Evolutionary conservation across 2,329 filamentous ascomycete species (phyloP).

Genomic region (Rhexocercosporidium sp.): DNA sequence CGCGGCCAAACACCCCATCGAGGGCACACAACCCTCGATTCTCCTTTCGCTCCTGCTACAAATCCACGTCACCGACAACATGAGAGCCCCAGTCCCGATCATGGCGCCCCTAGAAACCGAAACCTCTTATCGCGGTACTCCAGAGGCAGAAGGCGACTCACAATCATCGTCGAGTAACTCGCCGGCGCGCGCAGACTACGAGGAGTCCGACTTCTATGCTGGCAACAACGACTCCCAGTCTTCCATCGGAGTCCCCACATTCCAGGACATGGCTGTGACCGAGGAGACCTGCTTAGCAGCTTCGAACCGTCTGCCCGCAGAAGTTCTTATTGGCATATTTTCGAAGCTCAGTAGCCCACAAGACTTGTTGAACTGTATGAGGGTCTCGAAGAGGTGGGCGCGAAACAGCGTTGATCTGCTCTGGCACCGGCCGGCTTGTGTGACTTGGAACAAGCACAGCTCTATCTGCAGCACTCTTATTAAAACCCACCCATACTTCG

Average conservation of each 20-base stretch:
- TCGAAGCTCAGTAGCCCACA: slow-evolving; percentile 75
- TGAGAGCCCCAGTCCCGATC: slow-evolving; percentile 36
- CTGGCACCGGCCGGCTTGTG: slow-evolving; percentile 93
- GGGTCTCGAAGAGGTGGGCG: slow-evolving; percentile 94
- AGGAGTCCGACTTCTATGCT: slow-evolving; percentile 93
- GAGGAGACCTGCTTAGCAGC: slow-evolving; percentile 76
- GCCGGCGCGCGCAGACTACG: slow-evolving; percentile 77
- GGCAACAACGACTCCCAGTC: slow-evolving; percentile 91
- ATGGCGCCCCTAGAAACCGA: slow-evolving; percentile 35
- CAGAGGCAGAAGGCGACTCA: slow-evolving; percentile 42
- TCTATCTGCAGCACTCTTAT: slow-evolving; percentile 81
- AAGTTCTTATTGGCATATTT: slow-evolving; percentile 94
- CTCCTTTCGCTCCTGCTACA: neutral
- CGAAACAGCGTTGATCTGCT: slow-evolving; percentile 89
- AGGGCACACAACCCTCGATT: neutral
- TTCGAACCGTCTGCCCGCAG: slow-evolving; percentile 84
- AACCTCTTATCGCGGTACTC: slow-evolving; percentile 35
- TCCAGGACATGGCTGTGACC: slow-evolving; percentile 74
- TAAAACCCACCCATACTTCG: slow-evolving; percentile 77
- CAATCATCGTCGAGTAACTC: slow-evolving; percentile 68
- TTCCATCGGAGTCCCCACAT: slow-evolving; percentile 80
- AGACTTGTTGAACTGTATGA: slow-evolving; percentile 87
- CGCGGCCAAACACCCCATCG: neutral
- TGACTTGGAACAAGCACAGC: slow-evolving; percentile 80
- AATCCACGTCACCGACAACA: slow-evolving; percentile 21